Evolutionary conservation across 306 rosid genomes (phyloP).

Genomic region (Spatholobus suberectus): DNA sequence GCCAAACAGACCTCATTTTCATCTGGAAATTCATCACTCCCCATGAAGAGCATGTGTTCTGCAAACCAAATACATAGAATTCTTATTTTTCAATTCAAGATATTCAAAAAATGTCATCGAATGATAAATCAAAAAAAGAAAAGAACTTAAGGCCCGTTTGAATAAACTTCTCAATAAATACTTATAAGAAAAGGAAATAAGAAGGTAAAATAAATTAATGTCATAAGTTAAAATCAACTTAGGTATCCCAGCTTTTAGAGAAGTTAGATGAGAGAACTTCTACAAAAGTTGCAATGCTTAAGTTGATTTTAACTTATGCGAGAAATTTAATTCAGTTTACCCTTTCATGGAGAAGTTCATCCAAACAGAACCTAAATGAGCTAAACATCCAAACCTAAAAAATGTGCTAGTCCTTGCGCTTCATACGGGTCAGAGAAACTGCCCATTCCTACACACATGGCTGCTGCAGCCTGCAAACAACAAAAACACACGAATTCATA

Average conservation of each 20-base stretch:
- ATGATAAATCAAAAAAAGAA: not conserved
- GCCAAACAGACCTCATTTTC: slow-evolving; percentile 88
- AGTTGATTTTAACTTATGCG: not conserved
- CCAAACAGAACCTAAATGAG: not conserved
- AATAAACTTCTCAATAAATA: not conserved
- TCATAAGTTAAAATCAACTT: not conserved
- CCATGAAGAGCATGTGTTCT: slow-evolving; percentile 99
- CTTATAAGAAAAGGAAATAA: not conserved
- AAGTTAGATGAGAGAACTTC: not conserved
- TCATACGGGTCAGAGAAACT: slow-evolving; percentile 91
- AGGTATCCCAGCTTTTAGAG: not conserved
- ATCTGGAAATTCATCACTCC: slow-evolving; percentile 90
- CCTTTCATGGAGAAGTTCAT: not conserved
- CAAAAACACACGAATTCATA: not conserved
- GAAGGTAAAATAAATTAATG: not conserved
- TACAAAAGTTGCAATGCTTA: not conserved
- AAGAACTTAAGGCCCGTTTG: not conserved
- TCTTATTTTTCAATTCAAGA: not conserved
- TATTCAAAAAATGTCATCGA: not conserved
- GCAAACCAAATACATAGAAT: slow-evolving; percentile 45
- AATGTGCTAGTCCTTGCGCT: slow-evolving; percentile 97
- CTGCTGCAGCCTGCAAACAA: slow-evolving; percentile 88
- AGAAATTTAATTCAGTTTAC: not conserved
- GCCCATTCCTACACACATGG: slow-evolving; percentile 96
- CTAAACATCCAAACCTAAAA: slow-evolving; percentile 67